These are phyloP conservation scores for Backusella psychrophila DNA, from an alignment of 192 early-diverging fungal genomes.

Conservation along the genomic window DNA sequence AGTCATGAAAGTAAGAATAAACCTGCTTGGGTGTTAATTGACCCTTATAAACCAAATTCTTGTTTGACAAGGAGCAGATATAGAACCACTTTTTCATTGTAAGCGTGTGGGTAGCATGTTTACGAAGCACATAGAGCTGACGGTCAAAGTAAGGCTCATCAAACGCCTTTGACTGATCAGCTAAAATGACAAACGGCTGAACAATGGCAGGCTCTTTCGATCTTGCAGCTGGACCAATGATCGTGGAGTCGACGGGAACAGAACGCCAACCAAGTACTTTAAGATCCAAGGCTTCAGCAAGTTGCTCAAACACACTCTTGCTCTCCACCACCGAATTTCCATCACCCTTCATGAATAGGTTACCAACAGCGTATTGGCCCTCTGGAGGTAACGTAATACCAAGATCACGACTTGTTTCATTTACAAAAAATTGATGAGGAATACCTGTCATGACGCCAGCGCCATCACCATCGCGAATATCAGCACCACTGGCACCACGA, in stretches of 20 bases:
- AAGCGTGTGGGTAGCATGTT: slow-evolving; percentile 85
- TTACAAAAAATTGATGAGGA: slow-evolving; percentile 85
- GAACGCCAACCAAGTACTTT: slow-evolving; percentile 84
- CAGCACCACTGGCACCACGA: slow-evolving; percentile 93
- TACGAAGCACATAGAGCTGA: slow-evolving; percentile 87
- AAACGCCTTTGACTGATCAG: slow-evolving; percentile 35
- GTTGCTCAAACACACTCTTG: slow-evolving; percentile 74
- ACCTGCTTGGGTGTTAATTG: slow-evolving; percentile 94
- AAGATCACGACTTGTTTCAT: slow-evolving; percentile 57
- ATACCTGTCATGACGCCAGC: slow-evolving; percentile 97
- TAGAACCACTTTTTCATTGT: slow-evolving; percentile 93
- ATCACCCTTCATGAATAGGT: slow-evolving; percentile 86
- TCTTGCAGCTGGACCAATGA: slow-evolving; percentile 87
- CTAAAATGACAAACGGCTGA: slow-evolving; percentile 87
- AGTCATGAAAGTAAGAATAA: slow-evolving; percentile 90
- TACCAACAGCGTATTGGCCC: slow-evolving; percentile 95
- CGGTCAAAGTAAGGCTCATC: slow-evolving; percentile 74
- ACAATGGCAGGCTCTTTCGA: slow-evolving; percentile 92
- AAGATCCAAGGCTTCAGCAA: slow-evolving; percentile 75
- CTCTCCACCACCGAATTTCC: slow-evolving; percentile 61
- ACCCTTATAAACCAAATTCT: slow-evolving; percentile 98
- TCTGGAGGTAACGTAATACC: slow-evolving; percentile 67
- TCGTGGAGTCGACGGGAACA: slow-evolving; percentile 81
- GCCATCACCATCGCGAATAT: slow-evolving; percentile 96
- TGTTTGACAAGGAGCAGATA: slow-evolving; percentile 91